Conservation (phyloP, 345 rosid genomes). For the Populus simonii region DNA sequence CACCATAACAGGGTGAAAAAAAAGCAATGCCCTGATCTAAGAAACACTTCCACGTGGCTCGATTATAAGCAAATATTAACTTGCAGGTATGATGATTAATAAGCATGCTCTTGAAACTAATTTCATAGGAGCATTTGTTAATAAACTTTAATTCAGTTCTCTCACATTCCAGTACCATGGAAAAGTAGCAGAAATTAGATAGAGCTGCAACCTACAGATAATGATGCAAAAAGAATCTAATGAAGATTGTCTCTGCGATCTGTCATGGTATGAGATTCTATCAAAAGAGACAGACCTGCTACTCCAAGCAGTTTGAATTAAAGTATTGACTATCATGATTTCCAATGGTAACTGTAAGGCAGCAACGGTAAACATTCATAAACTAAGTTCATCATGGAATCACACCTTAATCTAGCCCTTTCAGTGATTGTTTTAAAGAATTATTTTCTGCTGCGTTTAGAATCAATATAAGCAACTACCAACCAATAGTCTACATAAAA, state of each 20-base stretch:
- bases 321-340: too few species aligned
- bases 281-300: neutral
- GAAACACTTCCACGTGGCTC: neutral
- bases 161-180: neutral
- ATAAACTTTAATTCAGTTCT: neutral
- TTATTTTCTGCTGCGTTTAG: neutral
- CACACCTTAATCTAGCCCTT: neutral
- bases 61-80: neutral
- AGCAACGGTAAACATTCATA: too few species aligned
- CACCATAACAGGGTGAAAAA: too few species aligned
- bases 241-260: neutral
- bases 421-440: neutral
- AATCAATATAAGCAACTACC: neutral
- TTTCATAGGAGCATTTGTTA: too few species aligned
- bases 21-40: neutral
- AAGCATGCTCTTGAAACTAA: neutral
- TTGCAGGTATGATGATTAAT: neutral
- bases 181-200: too few species aligned
- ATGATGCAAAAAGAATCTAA: neutral
- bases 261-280: neutral
- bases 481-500: neutral
- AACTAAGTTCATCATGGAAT: neutral
- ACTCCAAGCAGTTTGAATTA: neutral
- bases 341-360: too few species aligned
- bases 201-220: too few species aligned